phyloP scores from a whole-genome alignment of 495 filamentous ascomycete species.

The Filosporella fistucella region DNA sequence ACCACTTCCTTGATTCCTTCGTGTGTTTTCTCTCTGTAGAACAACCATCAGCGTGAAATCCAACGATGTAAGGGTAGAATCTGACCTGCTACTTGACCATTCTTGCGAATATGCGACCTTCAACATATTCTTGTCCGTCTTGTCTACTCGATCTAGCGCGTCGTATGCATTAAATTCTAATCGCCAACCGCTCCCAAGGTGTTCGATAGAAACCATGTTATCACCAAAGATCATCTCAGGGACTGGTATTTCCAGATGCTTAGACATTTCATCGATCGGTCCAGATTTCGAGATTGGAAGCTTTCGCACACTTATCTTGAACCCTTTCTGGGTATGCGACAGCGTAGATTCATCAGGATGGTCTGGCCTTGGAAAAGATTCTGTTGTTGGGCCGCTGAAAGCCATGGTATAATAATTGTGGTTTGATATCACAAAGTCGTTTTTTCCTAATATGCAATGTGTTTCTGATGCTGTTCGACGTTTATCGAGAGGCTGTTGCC shows the following conservation, averaged over 20 bases:
- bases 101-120: conserved; percentile 87
- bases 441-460: too few species aligned
- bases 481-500: too few species aligned
- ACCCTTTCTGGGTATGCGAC: conserved; percentile 51
- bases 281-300: conserved; percentile 87
- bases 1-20: conserved; percentile 91
- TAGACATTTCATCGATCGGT: conserved; percentile 83
- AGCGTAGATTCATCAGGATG: conserved; percentile 33
- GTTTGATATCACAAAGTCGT: too few species aligned
- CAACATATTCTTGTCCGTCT: conserved; percentile 83
- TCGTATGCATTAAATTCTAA: conserved; percentile 80
- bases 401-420: conserved; percentile 20
- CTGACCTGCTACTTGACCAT: conserved; percentile 75
- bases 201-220: conserved; percentile 72
- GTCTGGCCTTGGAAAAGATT: conserved; percentile 32
- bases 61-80: not conserved
- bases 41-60: conserved; percentile 21
- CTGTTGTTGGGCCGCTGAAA: conserved; percentile 33
- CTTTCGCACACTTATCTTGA: conserved; percentile 73
- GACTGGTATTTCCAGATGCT: conserved; percentile 72
- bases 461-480: too few species aligned
- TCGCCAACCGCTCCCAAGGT: conserved; percentile 63
- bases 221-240: conserved; percentile 99
- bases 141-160: conserved; percentile 86
- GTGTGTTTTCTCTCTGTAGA: conserved; percentile 67